Evolutionary conservation across 208 protist species (phyloP).

Genomic region (Crithidia sp.): DNA sequence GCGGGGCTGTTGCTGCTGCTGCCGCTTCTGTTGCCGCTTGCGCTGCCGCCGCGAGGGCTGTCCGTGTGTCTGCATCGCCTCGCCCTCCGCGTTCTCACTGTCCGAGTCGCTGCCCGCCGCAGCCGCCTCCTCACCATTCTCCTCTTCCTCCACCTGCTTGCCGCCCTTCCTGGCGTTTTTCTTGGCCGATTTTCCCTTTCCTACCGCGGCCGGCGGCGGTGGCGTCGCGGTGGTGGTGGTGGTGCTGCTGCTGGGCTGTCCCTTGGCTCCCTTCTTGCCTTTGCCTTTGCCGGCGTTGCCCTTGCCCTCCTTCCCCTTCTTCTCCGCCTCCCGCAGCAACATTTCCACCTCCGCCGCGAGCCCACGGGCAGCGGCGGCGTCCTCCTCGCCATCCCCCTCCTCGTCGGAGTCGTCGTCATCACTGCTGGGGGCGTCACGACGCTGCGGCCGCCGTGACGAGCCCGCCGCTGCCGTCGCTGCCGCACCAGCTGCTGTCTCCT

Average conservation of each 20-base stretch:
- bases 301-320: background rate
- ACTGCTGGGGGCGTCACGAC: background rate
- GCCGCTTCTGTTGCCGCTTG: slow-evolving; percentile 40
- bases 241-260: background rate
- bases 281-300: background rate
- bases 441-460: background rate
- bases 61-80: background rate
- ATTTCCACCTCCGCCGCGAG: slow-evolving; percentile 20
- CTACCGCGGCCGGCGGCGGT: background rate
- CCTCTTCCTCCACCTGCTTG: too few relatives aligned
- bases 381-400: background rate
- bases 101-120: background rate
- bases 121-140: background rate
- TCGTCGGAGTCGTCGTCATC: background rate
- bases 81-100: background rate
- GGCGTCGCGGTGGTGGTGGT: slow-evolving; percentile 6
- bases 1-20: slow-evolving; percentile 28
- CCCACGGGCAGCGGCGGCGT: background rate
- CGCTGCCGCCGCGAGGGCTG: slow-evolving; percentile 35
- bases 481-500: too few relatives aligned
- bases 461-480: background rate
- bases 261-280: background rate
- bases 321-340: slow-evolving; percentile 15
- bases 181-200: background rate
- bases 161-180: background rate